Conservation (phyloP, 139 green algal genomes). For the Gonium pectorale region DNA sequence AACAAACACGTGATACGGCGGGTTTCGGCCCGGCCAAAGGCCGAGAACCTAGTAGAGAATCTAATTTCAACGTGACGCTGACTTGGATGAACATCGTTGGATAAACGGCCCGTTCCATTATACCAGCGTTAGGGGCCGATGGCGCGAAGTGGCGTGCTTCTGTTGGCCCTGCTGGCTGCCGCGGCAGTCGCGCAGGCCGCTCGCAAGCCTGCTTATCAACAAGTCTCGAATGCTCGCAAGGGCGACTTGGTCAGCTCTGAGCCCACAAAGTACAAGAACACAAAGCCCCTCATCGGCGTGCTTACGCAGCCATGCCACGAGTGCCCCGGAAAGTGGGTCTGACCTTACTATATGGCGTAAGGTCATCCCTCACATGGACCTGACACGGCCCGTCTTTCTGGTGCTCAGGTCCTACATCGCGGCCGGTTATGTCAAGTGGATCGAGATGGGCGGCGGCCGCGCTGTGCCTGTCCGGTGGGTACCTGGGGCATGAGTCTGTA, state of each 20-base stretch:
- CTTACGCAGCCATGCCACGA: constrained; percentile 76
- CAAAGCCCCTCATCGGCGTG: constrained; percentile 75
- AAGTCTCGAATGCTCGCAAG: background rate
- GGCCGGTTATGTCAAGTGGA: constrained; percentile 82
- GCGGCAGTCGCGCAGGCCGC: background rate
- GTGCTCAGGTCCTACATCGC: constrained; percentile 72
- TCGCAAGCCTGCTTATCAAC: background rate
- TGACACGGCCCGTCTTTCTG: too few species aligned
- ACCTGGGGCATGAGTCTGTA: too few species aligned
- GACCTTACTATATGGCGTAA: too few species aligned
- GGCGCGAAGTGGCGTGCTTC: background rate
- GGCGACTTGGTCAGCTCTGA: background rate
- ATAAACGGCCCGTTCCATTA: too few species aligned
- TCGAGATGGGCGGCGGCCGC: constrained; percentile 73
- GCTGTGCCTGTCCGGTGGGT: constrained; percentile 78
- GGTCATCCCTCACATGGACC: too few species aligned
- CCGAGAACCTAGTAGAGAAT: too few species aligned
- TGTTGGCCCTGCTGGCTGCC: background rate
- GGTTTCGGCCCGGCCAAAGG: too few species aligned
- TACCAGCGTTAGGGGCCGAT: too few species aligned
- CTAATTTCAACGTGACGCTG: too few species aligned
- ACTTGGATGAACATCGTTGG: too few species aligned
- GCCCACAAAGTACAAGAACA: constrained; percentile 52
- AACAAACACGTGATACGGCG: too few species aligned
- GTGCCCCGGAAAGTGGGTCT: constrained; percentile 68